Conservation (phyloP, 179 eudicot genomes). For the Carnegiea gigantea region DNA sequence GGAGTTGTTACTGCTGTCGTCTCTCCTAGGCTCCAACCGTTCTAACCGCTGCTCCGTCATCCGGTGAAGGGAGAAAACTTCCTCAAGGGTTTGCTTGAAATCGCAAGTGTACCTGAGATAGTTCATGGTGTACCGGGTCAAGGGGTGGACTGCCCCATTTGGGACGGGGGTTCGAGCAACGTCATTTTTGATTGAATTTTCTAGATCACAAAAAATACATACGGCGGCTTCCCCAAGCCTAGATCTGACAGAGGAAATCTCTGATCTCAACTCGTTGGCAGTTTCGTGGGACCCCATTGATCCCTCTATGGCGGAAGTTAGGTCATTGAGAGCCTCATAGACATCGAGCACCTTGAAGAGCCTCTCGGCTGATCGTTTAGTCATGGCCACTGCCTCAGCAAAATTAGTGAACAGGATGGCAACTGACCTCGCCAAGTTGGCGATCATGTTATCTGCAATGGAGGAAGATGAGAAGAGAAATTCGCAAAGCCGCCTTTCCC, state of each 20-base stretch:
- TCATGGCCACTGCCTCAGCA: slow-evolving; percentile 61
- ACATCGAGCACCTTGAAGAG: slow-evolving; percentile 73
- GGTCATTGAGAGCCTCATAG: slow-evolving; percentile 50
- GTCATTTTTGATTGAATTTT: slow-evolving; percentile 61
- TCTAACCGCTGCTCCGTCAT: slow-evolving; percentile 6
- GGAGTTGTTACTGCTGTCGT: background rate
- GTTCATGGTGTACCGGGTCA: slow-evolving; percentile 77
- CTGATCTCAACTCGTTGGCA: slow-evolving; percentile 38
- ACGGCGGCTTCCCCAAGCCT: slow-evolving; percentile 63
- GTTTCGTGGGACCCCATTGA: slow-evolving; percentile 28
- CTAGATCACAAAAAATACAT: slow-evolving; percentile 61
- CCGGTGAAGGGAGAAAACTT: slow-evolving; percentile 45
- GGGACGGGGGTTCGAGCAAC: slow-evolving; percentile 53
- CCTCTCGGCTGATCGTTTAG: slow-evolving; percentile 61
- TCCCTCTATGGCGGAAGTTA: slow-evolving; percentile 27
- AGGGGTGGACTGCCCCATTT: slow-evolving; percentile 79
- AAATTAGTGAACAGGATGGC: slow-evolving; percentile 64
- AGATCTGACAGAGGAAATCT: slow-evolving; percentile 35
- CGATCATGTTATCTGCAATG: slow-evolving; percentile 29
- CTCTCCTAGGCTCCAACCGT: background rate
- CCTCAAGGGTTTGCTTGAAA: slow-evolving; percentile 54
- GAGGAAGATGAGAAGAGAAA: slow-evolving; percentile 40
- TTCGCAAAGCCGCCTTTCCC: slow-evolving; percentile 46
- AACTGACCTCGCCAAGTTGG: slow-evolving; percentile 43
- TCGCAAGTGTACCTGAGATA: slow-evolving; percentile 72